phyloP scores from a whole-genome alignment of 2,329 filamentous ascomycete species.

The Diaporthe caulivora region DNA sequence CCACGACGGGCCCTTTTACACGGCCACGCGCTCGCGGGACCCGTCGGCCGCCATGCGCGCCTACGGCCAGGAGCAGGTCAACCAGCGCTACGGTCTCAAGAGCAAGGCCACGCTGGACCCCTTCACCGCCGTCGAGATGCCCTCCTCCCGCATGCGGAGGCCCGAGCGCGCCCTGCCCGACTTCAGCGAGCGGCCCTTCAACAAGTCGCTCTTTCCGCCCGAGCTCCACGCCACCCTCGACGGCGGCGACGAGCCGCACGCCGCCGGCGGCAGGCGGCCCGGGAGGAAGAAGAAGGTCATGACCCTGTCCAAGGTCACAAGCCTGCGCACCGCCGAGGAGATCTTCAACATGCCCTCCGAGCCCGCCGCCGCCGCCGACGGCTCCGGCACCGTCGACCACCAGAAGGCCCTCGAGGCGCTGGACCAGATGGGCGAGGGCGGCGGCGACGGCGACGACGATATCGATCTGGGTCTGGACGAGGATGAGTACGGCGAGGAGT shows the following conservation, averaged over 20 bases:
- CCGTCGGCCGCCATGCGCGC: conserved; percentile 53
- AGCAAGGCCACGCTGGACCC: conserved; percentile 69
- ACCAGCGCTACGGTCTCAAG: conserved; percentile 66
- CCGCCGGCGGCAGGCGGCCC: conserved; percentile 48
- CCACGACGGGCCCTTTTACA: conserved; percentile 68
- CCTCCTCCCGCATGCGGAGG: conserved; percentile 66
- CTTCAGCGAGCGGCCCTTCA: conserved; percentile 62
- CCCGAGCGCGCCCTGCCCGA: conserved; percentile 67
- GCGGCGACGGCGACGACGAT: conserved; percentile 51
- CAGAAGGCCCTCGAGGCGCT: conserved; percentile 58
- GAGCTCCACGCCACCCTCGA: conserved; percentile 69
- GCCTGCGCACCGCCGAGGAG: conserved; percentile 64
- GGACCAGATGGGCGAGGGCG: conserved; percentile 56
- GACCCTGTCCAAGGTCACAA: conserved; percentile 60
- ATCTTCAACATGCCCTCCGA: conserved; percentile 58
- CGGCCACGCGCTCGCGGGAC: conserved; percentile 62
- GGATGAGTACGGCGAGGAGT: conserved; percentile 60
- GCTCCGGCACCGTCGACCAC: conserved; percentile 43
- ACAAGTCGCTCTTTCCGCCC: conserved; percentile 63
- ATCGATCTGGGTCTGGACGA: conserved; percentile 57
- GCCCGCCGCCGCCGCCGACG: conserved; percentile 45
- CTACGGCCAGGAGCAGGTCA: conserved; percentile 71
- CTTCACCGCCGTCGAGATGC: conserved; percentile 70
- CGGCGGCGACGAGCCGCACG: conserved; percentile 54
- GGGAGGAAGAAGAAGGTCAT: conserved; percentile 58